phyloP scores from a whole-genome alignment of 495 filamentous ascomycete species.

The Penicillium arizonense region DNA sequence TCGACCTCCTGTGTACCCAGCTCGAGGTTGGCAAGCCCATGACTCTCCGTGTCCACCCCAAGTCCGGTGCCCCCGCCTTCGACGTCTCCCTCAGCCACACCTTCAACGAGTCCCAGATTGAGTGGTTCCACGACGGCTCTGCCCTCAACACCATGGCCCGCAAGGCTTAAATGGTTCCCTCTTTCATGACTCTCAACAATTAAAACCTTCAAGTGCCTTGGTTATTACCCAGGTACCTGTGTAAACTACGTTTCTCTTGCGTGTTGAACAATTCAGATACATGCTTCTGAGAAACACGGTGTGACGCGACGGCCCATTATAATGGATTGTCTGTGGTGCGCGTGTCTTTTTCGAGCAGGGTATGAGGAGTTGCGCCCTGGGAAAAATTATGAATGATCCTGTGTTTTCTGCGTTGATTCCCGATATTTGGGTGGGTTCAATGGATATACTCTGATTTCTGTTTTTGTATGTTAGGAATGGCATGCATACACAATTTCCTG shows the following conservation, averaged over 20 bases:
- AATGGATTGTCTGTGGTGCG: conserved; percentile 6
- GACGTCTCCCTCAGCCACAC: conserved; percentile 87
- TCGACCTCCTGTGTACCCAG: conserved; percentile 87
- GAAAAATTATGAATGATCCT: conserved; percentile 43
- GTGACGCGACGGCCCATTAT: not conserved
- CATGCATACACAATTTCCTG: conserved; percentile 42
- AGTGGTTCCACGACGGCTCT: conserved; percentile 97
- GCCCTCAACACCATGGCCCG: conserved; percentile 96
- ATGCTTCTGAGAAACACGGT: not conserved
- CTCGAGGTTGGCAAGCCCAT: conserved; percentile 92
- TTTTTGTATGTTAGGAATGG: conserved; percentile 43
- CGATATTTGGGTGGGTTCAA: conserved; percentile 41
- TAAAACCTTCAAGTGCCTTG: conserved; percentile 6
- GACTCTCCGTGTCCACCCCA: conserved; percentile 87
- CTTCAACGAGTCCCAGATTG: conserved; percentile 94
- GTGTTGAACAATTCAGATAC: conserved; percentile 12
- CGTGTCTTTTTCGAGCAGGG: conserved; percentile 22
- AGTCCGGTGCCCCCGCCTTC: conserved; percentile 69
- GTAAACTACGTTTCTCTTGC: conserved; percentile 13
- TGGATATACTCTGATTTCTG: conserved; percentile 47
- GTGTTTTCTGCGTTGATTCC: conserved; percentile 38
- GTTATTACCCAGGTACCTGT: conserved; percentile 3
- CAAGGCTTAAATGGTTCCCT: conserved; percentile 52
- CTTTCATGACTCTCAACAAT: conserved; percentile 3
- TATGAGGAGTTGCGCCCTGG: conserved; percentile 38